Evolutionary conservation across 257 asterid genomes (phyloP).

Genomic region (Scutellaria galericulata): DNA sequence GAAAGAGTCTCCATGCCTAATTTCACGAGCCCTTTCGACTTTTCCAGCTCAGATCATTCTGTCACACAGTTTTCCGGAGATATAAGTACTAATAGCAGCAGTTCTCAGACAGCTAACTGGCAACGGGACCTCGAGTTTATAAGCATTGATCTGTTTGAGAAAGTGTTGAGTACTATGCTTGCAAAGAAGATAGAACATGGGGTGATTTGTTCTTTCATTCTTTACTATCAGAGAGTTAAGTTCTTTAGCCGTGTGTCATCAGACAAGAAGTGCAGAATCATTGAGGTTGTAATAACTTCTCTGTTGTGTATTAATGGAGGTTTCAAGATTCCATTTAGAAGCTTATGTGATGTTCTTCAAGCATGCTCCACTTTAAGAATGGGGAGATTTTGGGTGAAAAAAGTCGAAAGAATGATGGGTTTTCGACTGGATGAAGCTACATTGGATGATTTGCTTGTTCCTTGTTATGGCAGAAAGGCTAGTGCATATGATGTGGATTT

Average conservation of each 20-base stretch:
- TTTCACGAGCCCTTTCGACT: slow-evolving; percentile 40
- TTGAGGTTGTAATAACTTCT: slow-evolving; percentile 39
- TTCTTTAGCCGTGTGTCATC: slow-evolving; percentile 20
- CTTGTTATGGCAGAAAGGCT: slow-evolving; percentile 37
- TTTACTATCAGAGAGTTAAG: slow-evolving; percentile 46
- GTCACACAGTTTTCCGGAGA: slow-evolving; percentile 41
- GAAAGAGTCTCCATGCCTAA: slow-evolving; percentile 35
- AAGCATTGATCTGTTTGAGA: slow-evolving; percentile 43
- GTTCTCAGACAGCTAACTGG: slow-evolving; percentile 46
- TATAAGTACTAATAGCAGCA: slow-evolving; percentile 44
- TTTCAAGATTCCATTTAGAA: slow-evolving; percentile 43
- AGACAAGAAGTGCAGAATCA: slow-evolving; percentile 39
- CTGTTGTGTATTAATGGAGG: slow-evolving; percentile 42
- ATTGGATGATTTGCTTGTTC: slow-evolving; percentile 60
- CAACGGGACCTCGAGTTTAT: slow-evolving; percentile 52
- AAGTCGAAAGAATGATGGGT: slow-evolving; percentile 56
- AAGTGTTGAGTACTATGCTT: slow-evolving; percentile 43
- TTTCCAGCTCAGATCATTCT: slow-evolving; percentile 44
- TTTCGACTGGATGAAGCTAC: slow-evolving; percentile 59
- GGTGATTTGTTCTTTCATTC: slow-evolving; percentile 51
- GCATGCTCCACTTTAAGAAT: slow-evolving; percentile 37
- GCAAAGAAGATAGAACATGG: slow-evolving; percentile 41
- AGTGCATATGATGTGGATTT: slow-evolving; percentile 54
- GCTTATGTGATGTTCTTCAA: slow-evolving; percentile 48
- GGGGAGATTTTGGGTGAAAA: slow-evolving; percentile 30